A percentile compares a stretch with the other conserved stretches of the same genome.
Conservation (phyloP, 1,284 basidiomycete species). For the Chiua sp. region DNA sequence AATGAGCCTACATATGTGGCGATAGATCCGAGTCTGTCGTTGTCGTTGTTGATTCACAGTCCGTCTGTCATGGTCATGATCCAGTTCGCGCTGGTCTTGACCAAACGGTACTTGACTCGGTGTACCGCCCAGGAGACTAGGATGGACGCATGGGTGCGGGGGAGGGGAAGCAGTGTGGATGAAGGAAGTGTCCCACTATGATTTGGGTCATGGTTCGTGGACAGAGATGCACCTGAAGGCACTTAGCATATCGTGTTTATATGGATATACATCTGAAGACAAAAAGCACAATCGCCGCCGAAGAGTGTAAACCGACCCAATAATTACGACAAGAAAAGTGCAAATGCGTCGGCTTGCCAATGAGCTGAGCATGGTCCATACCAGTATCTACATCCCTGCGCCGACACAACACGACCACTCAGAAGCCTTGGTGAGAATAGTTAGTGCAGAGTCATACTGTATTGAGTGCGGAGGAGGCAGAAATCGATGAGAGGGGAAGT, state of each 20-base stretch:
- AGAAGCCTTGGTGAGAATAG: slow-evolving; percentile 27
- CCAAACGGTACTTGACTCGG: slow-evolving; percentile 1
- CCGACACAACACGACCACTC: slow-evolving; percentile 8
- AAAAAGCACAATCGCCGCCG: neutral
- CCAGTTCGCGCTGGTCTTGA: slow-evolving; percentile 7
- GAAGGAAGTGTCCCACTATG: slow-evolving; percentile 1
- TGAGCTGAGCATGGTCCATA: slow-evolving; percentile 18
- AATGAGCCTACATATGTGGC: slow-evolving; percentile 30
- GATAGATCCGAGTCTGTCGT: slow-evolving; percentile 36
- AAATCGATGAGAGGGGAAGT: slow-evolving; percentile 14
- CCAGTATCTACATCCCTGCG: slow-evolving; percentile 30
- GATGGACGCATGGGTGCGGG: neutral
- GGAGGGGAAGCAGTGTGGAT: neutral
- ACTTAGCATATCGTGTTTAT: slow-evolving; percentile 1
- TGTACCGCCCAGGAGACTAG: slow-evolving; percentile 1
- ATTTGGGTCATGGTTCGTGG: slow-evolving; percentile 16
- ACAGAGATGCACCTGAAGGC: slow-evolving; percentile 20
- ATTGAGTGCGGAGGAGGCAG: slow-evolving; percentile 16
- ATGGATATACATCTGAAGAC: neutral
- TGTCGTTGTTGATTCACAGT: slow-evolving; percentile 33
- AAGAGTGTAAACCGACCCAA: slow-evolving; percentile 4
- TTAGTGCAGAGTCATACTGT: slow-evolving; percentile 17
- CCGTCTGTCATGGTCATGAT: slow-evolving; percentile 24
- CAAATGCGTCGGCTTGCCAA: slow-evolving; percentile 25
- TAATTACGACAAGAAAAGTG: neutral